phyloP scores from a whole-genome alignment of 352 stramenopile genomes.

The Globisporangium recalcitrans region DNA sequence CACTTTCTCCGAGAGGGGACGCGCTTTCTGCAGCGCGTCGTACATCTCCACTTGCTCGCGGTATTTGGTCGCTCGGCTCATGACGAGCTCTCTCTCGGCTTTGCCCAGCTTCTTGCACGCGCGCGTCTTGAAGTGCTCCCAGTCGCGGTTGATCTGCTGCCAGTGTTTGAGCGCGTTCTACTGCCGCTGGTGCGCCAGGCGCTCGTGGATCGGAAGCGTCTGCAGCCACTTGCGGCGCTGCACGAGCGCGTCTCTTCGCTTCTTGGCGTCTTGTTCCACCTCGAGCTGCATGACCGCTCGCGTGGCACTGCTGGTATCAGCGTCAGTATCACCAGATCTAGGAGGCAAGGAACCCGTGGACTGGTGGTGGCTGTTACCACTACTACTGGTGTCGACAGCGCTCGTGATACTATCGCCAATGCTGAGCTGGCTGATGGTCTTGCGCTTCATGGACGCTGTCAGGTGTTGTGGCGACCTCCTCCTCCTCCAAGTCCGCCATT shows the following conservation, averaged over 20 bases:
- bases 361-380: neutral
- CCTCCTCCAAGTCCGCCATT: too few relatives aligned
- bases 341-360: constrained; percentile 6
- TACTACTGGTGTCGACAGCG: neutral
- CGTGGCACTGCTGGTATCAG: neutral
- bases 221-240: constrained; percentile 61
- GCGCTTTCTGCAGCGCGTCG: constrained; percentile 84
- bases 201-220: constrained; percentile 66
- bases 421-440: constrained; percentile 23
- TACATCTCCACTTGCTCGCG: constrained; percentile 89
- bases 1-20: constrained; percentile 84
- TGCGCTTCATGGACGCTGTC: constrained; percentile 32
- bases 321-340: neutral
- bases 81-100: constrained; percentile 71
- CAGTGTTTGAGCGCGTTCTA: constrained; percentile 67
- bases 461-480: constrained; percentile 25
- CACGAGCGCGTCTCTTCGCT: constrained; percentile 40
- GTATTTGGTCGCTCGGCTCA: constrained; percentile 79
- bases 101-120: constrained; percentile 61
- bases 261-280: constrained; percentile 30
- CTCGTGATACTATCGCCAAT: neutral
- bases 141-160: constrained; percentile 62
- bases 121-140: constrained; percentile 61
- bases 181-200: constrained; percentile 55
- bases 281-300: constrained; percentile 20